A percentile compares a stretch with the other conserved stretches of the same genome.
Evolutionary conservation across 345 rosid genomes (phyloP).

Genomic region (Rhodamnia rubescens): DNA sequence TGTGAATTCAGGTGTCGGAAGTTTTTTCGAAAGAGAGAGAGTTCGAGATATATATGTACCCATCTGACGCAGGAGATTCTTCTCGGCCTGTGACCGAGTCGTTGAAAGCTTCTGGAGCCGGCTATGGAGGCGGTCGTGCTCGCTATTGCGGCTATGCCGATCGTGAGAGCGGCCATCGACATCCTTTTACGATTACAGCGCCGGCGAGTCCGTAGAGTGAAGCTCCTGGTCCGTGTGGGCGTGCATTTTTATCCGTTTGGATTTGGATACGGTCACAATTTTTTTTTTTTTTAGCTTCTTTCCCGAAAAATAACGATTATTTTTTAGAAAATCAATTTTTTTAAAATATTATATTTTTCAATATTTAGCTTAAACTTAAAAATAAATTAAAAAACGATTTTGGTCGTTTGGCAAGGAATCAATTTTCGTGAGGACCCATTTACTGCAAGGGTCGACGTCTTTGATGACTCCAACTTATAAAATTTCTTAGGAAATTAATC

Average conservation of each 20-base stretch:
- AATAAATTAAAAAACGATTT: no score
- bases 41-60: slow-evolving; percentile 20
- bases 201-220: background rate
- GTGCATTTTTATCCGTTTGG: background rate
- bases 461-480: no score
- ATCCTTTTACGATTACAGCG: background rate
- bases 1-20: background rate
- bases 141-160: slow-evolving; percentile 24
- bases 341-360: no score
- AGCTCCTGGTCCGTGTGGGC: background rate
- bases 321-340: no score
- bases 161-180: slow-evolving; percentile 48
- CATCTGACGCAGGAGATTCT: slow-evolving; percentile 47
- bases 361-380: no score
- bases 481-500: no score
- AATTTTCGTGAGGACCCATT: no score
- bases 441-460: no score
- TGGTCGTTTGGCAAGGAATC: no score
- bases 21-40: background rate
- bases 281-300: no score
- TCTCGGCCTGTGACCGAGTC: slow-evolving; percentile 7
- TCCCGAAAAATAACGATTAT: no score
- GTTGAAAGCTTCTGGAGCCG: slow-evolving; percentile 15
- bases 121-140: background rate
- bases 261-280: background rate